phyloP scores from a whole-genome alignment of 129 eudicot species.

The Kitagawia praeruptora region DNA sequence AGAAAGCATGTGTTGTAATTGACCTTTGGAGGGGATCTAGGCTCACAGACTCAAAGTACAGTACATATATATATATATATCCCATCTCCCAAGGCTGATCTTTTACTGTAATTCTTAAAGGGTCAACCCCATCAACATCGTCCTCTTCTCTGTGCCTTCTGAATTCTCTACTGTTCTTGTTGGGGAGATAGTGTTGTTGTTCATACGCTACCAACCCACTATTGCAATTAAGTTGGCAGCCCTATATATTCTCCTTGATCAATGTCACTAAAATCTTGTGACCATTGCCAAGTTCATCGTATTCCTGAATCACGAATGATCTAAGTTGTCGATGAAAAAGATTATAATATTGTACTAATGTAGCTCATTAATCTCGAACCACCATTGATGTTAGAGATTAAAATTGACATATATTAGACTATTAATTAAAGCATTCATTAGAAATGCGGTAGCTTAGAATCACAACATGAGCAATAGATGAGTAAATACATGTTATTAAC shows the following conservation, averaged over 20 bases:
- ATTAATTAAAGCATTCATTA: background rate
- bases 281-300: background rate
- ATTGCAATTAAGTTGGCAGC: background rate
- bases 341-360: no score
- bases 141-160: constrained; percentile 2
- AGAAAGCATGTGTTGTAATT: constrained; percentile 2
- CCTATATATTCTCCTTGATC: background rate
- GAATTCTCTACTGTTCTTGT: background rate
- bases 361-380: background rate
- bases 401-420: no score
- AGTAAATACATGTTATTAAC: background rate
- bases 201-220: constrained; percentile 1
- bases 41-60: background rate
- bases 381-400: background rate
- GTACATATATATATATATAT: background rate
- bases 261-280: background rate
- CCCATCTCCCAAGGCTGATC: background rate
- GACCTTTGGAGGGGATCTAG: constrained; percentile 1
- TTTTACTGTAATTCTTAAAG: background rate
- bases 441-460: background rate
- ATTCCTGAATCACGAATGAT: background rate
- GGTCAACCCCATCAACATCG: constrained; percentile 8
- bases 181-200: background rate
- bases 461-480: background rate
- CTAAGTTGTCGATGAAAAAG: background rate